Evolutionary conservation across 2,329 filamentous ascomycete species (phyloP), one percentile per base, ranked within the genome.

Genomic region (Pseudofabraea citricarpa): DNA sequence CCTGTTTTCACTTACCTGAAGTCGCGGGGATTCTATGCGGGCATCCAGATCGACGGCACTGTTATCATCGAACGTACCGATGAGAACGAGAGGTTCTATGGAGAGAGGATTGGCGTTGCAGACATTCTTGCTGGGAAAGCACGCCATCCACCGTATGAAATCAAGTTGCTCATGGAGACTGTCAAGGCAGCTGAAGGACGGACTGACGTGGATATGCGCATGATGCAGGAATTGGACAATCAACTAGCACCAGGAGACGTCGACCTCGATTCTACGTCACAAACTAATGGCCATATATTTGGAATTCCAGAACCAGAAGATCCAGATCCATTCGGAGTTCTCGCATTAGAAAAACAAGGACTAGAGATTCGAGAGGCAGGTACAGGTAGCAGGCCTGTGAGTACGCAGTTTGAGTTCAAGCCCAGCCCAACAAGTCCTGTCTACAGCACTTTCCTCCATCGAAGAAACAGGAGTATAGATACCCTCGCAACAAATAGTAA

Each of bases 311-410:
- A 84, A 50, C 67, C 71, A 3, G 81, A 90, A 43, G 91, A 97
- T 55, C 90, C 90, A 0, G 91, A 97, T 61, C 91, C 91, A 0
- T 97, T 87, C 59, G 91, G 91, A 19, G 86, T 96, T 20, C 77
- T 90, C 51, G 90, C 91, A 6, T 69, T 97, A n/a, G 89, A 95
- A 60, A 84, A 89, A 70, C 87, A 90, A 48, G 91, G 91, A 2
- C 70, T 96, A 44, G 87, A 91, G 55, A 93, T 97, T 52, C 79
- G 87, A 41, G 90, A 96, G 67, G 90, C 90, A n/a, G 90, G 89
- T 24, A 85, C 83, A 2, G 79, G 81, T 39, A 72, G 79, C 42
- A 74, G 88, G 43, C 88, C 90, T 2, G 73, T 78, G 19, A 89
- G 84, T 68, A 88, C 84, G 45, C 79, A 85, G 53, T 94, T 96